Conservation (phyloP, 495 filamentous ascomycete genomes). For the Rhizodiscina lignyota region DNA sequence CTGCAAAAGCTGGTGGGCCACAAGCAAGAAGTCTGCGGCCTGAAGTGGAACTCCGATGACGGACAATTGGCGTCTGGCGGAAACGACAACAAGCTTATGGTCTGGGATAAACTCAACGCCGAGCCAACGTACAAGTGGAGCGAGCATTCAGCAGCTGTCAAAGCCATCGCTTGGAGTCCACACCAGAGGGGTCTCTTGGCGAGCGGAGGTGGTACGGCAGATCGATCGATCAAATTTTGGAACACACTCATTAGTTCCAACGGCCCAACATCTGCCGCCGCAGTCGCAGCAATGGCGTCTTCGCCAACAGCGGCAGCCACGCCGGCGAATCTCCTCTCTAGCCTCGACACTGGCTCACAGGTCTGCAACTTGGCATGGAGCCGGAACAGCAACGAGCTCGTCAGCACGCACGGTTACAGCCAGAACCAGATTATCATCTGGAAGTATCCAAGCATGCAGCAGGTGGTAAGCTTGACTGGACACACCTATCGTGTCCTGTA, state of each 20-base stretch:
- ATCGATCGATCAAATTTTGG: slow-evolving; percentile 94
- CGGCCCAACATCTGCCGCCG: slow-evolving; percentile 23
- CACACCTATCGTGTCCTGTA: slow-evolving; percentile 95
- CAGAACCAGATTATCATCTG: slow-evolving; percentile 98
- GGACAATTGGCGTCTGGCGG: slow-evolving; percentile 91
- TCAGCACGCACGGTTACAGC: slow-evolving; percentile 91
- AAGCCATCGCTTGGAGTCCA: slow-evolving; percentile 97
- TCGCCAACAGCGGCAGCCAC: slow-evolving; percentile 5
- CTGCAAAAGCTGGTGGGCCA: slow-evolving; percentile 74
- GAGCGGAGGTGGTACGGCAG: slow-evolving; percentile 91
- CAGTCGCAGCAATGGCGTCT: slow-evolving; percentile 29
- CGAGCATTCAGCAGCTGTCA: slow-evolving; percentile 88
- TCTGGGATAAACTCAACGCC: slow-evolving; percentile 87
- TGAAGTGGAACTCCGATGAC: slow-evolving; percentile 92
- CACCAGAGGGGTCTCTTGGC: slow-evolving; percentile 87
- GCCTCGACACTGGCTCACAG: slow-evolving; percentile 80
- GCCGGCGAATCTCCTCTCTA: slow-evolving; percentile 13
- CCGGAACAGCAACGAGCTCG: slow-evolving; percentile 90
- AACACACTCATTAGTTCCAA: slow-evolving; percentile 47
- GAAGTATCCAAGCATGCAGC: slow-evolving; percentile 97
- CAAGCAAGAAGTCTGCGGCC: slow-evolving; percentile 96
- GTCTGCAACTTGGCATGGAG: slow-evolving; percentile 95
- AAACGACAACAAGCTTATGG: slow-evolving; percentile 96
- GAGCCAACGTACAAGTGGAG: slow-evolving; percentile 82
- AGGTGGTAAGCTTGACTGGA: slow-evolving; percentile 84